A percentile compares a stretch with the other conserved stretches of the same genome.
Evolutionary conservation across 2,329 filamentous ascomycete species (phyloP).

Genomic region (Cercospora beticola): DNA sequence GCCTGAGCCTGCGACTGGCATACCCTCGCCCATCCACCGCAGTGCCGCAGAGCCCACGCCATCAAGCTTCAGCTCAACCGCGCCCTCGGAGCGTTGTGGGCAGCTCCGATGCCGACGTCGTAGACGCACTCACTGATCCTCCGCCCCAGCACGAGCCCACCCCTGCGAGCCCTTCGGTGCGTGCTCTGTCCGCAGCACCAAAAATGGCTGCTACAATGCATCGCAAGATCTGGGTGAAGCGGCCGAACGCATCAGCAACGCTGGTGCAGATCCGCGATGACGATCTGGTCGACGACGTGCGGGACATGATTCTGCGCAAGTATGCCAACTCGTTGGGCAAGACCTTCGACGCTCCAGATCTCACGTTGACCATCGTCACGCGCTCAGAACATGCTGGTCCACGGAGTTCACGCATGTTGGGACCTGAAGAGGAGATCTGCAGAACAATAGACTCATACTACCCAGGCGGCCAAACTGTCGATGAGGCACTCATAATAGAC

Average conservation of each 20-base stretch:
- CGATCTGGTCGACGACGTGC: conserved; percentile 90
- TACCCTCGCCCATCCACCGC: background rate
- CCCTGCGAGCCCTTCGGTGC: conserved; percentile 26
- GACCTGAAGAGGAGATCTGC: conserved; percentile 81
- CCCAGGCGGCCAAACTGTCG: conserved; percentile 80
- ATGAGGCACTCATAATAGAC: conserved; percentile 89
- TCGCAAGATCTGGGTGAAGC: conserved; percentile 92
- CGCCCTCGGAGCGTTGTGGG: conserved; percentile 43
- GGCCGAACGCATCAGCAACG: conserved; percentile 81
- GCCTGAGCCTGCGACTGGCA: background rate
- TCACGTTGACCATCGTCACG: conserved; percentile 74
- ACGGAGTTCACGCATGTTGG: conserved; percentile 65
- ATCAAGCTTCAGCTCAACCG: conserved; percentile 35
- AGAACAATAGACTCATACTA: conserved; percentile 78
- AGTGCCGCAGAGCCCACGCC: background rate
- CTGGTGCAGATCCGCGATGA: conserved; percentile 81
- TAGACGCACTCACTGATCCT: conserved; percentile 55
- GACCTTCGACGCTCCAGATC: conserved; percentile 86
- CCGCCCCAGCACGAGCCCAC: conserved; percentile 24
- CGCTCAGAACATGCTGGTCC: conserved; percentile 45
- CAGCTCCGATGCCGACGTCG: conserved; percentile 45
- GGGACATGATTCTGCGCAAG: conserved; percentile 87
- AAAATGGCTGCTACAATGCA: conserved; percentile 44
- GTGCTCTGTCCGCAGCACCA: conserved; percentile 13
- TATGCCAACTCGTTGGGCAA: conserved; percentile 90